Base-by-base conservation (phyloP, 495 filamentous ascomycete species). In the Xylaria venustula region DNA sequence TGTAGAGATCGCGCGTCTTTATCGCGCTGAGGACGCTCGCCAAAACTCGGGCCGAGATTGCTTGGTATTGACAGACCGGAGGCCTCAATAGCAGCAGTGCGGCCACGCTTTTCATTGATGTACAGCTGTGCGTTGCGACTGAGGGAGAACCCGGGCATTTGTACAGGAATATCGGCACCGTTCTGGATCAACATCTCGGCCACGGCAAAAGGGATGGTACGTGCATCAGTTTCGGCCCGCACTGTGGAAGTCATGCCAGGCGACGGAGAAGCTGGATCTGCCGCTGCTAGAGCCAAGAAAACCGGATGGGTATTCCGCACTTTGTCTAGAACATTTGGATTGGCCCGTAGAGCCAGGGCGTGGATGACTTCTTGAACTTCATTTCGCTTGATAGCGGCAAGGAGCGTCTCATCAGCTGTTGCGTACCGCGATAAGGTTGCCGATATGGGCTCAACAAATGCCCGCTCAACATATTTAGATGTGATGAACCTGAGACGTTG, bases 181-280 rank as follows among this genome's bases (percentile, higher is more conserved):
- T 98, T 98, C 66, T 97, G 94, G 19, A 98, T 81, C 11, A 98
- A 82, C 49, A 98, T 82, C 75, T 98, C 94, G 26, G 94, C 95
- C 23, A 97, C 78, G 0, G 95, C 88, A 73, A 97, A 98, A 2
- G 81, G 77, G 14, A 78, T 67, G 3, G 67, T 59, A 51, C 79
- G 80, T 15, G 71, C 59, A 14, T 78, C 67, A 0, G 75, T 49
- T 20, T 75, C 62, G 23, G 75, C 49, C 34, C 65, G 47, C 54
- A 56, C 55, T 0, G 68, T n/a, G 12, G 64, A 64, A 2, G 62
- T 66, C 2, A 74, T 69, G 6, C 71, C 63, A n/a, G 78, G 77
- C 26, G 79, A 80, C 0, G 90, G 89, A 0, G 86, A 79, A 19
- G 92, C 91, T 8, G 93, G 94, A 64, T 98, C 94, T 0, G 94